Percentiles rank a stretch among this genome's conserved stretches.
Conservation (phyloP, 495 filamentous ascomycete species). For the Podospora australis region DNA sequence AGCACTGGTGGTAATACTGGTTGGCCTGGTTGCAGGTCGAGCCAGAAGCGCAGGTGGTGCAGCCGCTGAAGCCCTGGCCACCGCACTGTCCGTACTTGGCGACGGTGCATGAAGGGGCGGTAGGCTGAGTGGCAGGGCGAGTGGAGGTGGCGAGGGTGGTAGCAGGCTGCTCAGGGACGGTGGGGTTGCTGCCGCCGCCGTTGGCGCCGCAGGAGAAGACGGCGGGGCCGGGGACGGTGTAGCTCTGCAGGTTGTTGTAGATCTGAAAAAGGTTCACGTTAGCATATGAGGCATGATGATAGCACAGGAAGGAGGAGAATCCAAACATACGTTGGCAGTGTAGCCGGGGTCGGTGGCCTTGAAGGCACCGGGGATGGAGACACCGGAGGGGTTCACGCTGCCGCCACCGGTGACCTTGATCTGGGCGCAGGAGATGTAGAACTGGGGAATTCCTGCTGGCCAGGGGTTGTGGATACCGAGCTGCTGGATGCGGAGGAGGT, state of each 20-base stretch:
- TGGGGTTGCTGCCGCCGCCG: neutral
- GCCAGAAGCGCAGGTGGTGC: conserved; percentile 23
- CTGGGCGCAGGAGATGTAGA: conserved; percentile 56
- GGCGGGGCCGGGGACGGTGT: conserved; percentile 25
- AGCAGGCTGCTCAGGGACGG: neutral
- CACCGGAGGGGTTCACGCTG: conserved; percentile 37
- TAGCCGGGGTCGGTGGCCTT: conserved; percentile 51
- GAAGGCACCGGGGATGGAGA: conserved; percentile 51
- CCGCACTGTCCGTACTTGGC: conserved; percentile 36
- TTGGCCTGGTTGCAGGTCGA: conserved; percentile 21
- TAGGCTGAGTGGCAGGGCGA: conserved; percentile 1
- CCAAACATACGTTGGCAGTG: conserved; percentile 32
- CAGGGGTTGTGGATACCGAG: conserved; percentile 55
- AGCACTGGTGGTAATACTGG: conserved; percentile 27
- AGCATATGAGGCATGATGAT: neutral
- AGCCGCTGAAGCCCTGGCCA: conserved; percentile 26
- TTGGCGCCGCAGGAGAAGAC: conserved; percentile 19
- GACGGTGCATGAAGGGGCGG: conserved; percentile 13
- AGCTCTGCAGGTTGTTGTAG: conserved; percentile 24
- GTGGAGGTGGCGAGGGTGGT: conserved; percentile 12
- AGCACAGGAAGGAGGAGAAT: neutral
- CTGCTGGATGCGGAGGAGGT: conserved; percentile 55
- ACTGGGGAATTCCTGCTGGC: conserved; percentile 44
- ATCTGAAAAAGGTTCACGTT: conserved; percentile 16
- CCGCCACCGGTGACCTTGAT: conserved; percentile 52